These are phyloP conservation scores for Trametes villosa DNA, from an alignment of 768 basidiomycete species.

Conservation along the genomic window DNA sequence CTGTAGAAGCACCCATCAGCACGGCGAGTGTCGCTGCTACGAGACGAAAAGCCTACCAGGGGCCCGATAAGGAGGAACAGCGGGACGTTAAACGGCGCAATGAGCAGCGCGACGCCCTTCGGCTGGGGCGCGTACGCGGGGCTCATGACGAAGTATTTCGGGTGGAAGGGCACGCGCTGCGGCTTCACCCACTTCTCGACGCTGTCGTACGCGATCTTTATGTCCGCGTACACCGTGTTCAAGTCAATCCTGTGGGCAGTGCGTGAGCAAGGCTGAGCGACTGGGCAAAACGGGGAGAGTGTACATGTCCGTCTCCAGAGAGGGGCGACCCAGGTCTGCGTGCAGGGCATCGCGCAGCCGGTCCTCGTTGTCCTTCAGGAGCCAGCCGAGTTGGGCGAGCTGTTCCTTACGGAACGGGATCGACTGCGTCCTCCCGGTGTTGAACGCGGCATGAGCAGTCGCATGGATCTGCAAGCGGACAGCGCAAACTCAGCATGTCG, in stretches of 20 bases:
- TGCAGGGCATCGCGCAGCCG: conserved; percentile 60
- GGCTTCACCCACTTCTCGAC: conserved; percentile 78
- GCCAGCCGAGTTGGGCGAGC: conserved; percentile 69
- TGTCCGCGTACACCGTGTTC: conserved; percentile 51
- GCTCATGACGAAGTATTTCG: conserved; percentile 60
- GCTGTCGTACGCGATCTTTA: conserved; percentile 54
- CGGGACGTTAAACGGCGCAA: conserved; percentile 79
- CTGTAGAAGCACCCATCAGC: background rate
- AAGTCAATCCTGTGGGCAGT: conserved; percentile 61
- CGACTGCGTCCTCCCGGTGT: conserved; percentile 61
- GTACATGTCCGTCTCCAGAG: conserved; percentile 57
- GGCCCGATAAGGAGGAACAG: conserved; percentile 61
- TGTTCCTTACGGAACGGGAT: conserved; percentile 75
- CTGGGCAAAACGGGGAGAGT: background rate
- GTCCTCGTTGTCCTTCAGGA: conserved; percentile 70
- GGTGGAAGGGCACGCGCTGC: conserved; percentile 54
- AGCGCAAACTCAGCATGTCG: too few relatives aligned
- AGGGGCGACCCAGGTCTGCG: conserved; percentile 64
- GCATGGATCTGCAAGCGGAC: conserved; percentile 52
- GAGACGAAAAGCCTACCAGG: conserved; percentile 48
- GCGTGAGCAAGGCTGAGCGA: background rate
- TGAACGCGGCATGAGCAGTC: conserved; percentile 58
- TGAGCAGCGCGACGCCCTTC: conserved; percentile 73
- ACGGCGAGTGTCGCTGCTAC: too few relatives aligned
- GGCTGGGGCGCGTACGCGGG: conserved; percentile 72